phyloP scores from a whole-genome alignment of 495 filamentous ascomycete species.

The Penicillium lividum region DNA sequence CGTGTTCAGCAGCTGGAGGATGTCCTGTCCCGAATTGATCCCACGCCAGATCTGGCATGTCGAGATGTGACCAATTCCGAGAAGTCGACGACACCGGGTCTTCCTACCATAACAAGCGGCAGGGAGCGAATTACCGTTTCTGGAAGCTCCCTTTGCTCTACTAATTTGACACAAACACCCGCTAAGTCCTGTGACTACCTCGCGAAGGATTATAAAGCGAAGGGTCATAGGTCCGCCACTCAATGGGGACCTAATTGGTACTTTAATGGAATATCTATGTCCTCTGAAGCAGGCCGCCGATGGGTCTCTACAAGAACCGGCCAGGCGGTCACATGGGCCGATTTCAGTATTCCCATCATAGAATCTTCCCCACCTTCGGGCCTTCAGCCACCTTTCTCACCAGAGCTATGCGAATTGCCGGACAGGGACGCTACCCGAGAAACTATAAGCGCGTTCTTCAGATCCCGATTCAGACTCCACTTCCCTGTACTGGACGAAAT shows the following conservation, averaged over 20 bases:
- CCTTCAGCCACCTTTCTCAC: conserved; percentile 2
- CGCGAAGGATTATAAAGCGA: not conserved
- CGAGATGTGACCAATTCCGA: too few species aligned
- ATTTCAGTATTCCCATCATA: conserved; percentile 9
- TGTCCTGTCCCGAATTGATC: too few species aligned
- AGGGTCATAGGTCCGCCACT: not conserved
- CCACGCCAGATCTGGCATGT: too few species aligned
- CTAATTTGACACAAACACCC: not conserved
- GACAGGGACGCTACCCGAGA: conserved; percentile 5
- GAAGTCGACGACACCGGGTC: too few species aligned
- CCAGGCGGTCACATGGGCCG: conserved; percentile 11
- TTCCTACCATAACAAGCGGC: too few species aligned
- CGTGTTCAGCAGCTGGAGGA: too few species aligned
- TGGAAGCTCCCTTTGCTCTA: too few species aligned
- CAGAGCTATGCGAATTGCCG: conserved; percentile 14
- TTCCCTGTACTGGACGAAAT: conserved; percentile 15
- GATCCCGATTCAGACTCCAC: conserved; percentile 6
- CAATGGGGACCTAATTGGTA: conserved; percentile 24
- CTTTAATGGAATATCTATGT: conserved; percentile 23
- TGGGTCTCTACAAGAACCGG: conserved; percentile 22
- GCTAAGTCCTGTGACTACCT: not conserved
- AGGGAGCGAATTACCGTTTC: too few species aligned
- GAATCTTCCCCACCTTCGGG: not conserved
- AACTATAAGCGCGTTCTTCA: conserved; percentile 7
- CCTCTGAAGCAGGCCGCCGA: conserved; percentile 12